Percentiles rank a stretch among this genome's conserved stretches.
Conservation (phyloP, 495 filamentous ascomycete genomes). For the Articulospora tetracladia region DNA sequence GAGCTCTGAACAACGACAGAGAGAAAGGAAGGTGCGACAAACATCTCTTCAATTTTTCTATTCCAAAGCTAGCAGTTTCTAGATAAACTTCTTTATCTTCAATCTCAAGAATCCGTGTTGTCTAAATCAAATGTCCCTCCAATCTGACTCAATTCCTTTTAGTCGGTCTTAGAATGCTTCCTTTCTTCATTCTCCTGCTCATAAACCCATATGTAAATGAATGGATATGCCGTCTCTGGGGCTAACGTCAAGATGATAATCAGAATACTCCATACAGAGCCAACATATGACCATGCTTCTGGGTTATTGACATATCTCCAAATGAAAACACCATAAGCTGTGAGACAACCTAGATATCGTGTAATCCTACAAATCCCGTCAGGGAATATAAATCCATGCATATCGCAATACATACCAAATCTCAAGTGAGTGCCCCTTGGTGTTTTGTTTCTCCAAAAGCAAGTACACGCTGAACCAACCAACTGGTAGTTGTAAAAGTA, state of each 20-base stretch:
- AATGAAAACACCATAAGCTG: slow-evolving; percentile 3
- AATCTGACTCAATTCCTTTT: background rate
- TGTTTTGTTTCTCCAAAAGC: background rate
- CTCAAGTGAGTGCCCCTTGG: background rate
- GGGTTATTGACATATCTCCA: slow-evolving; percentile 6
- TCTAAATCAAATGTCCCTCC: background rate
- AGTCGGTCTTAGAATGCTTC: background rate
- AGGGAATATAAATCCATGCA: too few species aligned
- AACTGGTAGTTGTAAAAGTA: background rate
- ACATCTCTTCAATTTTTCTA: too few species aligned
- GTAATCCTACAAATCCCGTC: background rate
- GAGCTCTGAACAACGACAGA: too few species aligned
- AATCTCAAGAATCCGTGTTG: background rate
- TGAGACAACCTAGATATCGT: background rate
- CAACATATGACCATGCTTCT: slow-evolving; percentile 1
- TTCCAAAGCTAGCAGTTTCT: too few species aligned
- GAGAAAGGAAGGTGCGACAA: too few species aligned
- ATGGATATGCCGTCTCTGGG: background rate
- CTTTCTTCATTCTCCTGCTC: background rate
- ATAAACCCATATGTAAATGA: slow-evolving; percentile 1
- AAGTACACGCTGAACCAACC: background rate
- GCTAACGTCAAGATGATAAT: background rate
- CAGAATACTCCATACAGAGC: background rate
- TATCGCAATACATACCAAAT: background rate
- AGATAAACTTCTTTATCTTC: too few species aligned